Conservation (phyloP, 2,329 filamentous ascomycete genomes). For the Trichophyton simii region DNA sequence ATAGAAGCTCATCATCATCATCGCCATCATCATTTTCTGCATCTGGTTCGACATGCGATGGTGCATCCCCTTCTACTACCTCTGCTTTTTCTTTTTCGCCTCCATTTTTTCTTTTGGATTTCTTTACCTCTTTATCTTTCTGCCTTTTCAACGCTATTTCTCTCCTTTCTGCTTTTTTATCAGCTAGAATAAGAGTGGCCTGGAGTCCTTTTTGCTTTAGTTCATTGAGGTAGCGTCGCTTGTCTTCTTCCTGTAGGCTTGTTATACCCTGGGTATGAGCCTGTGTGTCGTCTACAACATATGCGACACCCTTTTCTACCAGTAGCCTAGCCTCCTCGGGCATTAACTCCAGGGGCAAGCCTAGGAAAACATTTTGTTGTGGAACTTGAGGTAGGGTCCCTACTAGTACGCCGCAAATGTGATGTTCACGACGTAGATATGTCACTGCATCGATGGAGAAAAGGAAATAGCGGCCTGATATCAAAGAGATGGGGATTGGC, state of each 20-base stretch:
- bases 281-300: constrained; percentile 65
- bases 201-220: constrained; percentile 44
- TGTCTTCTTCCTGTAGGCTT: constrained; percentile 45
- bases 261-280: constrained; percentile 56
- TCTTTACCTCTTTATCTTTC: constrained; percentile 22
- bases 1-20: not conserved
- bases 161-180: constrained; percentile 39
- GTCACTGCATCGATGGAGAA: constrained; percentile 76
- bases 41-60: constrained; percentile 11
- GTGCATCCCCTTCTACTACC: constrained; percentile 3
- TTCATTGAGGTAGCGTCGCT: constrained; percentile 48
- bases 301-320: constrained; percentile 62
- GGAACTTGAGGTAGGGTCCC: constrained; percentile 85
- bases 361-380: constrained; percentile 88
- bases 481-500: constrained; percentile 65
- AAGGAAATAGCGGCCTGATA: constrained; percentile 71
- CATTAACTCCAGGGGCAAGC: constrained; percentile 77
- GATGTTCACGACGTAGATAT: constrained; percentile 63
- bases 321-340: constrained; percentile 78
- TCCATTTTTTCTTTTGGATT: constrained; percentile 8
- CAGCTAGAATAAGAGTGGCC: constrained; percentile 34
- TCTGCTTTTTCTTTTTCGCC: not conserved
- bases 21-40: not conserved
- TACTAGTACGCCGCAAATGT: constrained; percentile 73
- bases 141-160: constrained; percentile 40